phyloP scores from a whole-genome alignment of 73 alveolate species.

The Paramecium pentaurelia region DNA sequence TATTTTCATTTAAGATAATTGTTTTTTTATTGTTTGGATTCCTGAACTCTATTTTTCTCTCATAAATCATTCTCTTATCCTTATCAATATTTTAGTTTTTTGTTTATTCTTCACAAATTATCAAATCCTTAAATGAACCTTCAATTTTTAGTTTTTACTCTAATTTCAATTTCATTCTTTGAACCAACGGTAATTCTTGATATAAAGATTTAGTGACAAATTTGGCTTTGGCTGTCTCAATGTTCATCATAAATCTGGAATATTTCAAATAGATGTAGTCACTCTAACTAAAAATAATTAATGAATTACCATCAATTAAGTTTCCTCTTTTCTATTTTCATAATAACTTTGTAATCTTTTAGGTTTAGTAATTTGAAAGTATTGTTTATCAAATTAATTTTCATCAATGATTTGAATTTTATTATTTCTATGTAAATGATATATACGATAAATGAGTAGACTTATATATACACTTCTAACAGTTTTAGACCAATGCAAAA shows the following conservation, averaged over 20 bases:
- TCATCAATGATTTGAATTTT: neutral
- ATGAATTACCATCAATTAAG: neutral
- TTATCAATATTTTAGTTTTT: neutral
- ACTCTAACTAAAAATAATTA: neutral
- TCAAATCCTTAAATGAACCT: neutral
- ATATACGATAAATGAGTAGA: neutral
- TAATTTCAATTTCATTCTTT: slow-evolving; percentile 26
- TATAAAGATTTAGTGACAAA: neutral
- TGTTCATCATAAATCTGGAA: neutral
- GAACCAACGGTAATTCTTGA: neutral
- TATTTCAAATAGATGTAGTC: neutral
- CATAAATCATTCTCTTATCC: neutral
- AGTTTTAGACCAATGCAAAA: slow-evolving; percentile 4
- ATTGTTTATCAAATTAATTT: neutral
- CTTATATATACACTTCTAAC: neutral
- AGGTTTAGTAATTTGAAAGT: neutral
- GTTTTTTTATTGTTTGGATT: neutral
- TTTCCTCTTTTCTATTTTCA: neutral
- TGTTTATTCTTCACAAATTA: neutral
- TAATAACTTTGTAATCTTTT: neutral
- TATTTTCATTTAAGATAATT: neutral
- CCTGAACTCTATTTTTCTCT: neutral
- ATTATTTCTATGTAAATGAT: neutral
- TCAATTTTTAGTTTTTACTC: neutral
- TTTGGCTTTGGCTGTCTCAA: neutral